These are phyloP conservation scores for Ensete glaucum DNA, from an alignment of 176 grass and related monocot species.

Conservation along the genomic window DNA sequence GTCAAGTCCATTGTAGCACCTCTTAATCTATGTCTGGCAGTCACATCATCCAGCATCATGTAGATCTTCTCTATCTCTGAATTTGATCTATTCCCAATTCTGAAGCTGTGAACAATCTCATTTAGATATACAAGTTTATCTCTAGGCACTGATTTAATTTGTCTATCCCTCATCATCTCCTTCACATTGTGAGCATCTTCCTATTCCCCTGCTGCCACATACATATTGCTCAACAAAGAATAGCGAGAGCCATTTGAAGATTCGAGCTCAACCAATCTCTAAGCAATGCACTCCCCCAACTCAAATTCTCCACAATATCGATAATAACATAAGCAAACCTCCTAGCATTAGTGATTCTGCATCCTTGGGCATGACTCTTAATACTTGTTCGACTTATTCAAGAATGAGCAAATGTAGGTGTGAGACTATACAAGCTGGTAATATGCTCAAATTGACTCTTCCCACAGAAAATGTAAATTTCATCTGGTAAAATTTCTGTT, in stretches of 20 bases:
- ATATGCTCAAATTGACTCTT: conserved; percentile 53
- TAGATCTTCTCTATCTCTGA: conserved; percentile 39
- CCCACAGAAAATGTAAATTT: conserved; percentile 49
- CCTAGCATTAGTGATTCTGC: conserved; percentile 35
- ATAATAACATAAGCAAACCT: conserved; percentile 54
- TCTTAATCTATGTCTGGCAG: neutral
- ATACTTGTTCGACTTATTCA: conserved; percentile 25
- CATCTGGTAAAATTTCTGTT: conserved; percentile 29
- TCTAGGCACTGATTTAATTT: conserved; percentile 34
- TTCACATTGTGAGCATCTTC: conserved; percentile 50
- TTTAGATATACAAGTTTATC: conserved; percentile 51
- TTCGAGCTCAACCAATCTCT: conserved; percentile 61
- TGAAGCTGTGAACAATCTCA: conserved; percentile 34
- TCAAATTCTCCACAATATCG: conserved; percentile 39
- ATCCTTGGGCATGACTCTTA: conserved; percentile 37
- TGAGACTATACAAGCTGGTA: conserved; percentile 34
- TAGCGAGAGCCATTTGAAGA: conserved; percentile 39
- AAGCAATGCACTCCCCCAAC: conserved; percentile 44
- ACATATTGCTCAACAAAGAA: conserved; percentile 50
- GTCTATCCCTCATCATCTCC: conserved; percentile 34
- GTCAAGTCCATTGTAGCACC: neutral
- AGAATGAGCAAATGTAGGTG: conserved; percentile 53
- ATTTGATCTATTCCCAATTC: conserved; percentile 31
- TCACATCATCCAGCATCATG: conserved; percentile 41
- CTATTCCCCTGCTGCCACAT: conserved; percentile 54